A percentile compares a stretch with the other conserved stretches of the same genome.
These are phyloP conservation scores for Aethionema arabicum DNA, from an alignment of 345 rosid species.

Conservation along the genomic window DNA sequence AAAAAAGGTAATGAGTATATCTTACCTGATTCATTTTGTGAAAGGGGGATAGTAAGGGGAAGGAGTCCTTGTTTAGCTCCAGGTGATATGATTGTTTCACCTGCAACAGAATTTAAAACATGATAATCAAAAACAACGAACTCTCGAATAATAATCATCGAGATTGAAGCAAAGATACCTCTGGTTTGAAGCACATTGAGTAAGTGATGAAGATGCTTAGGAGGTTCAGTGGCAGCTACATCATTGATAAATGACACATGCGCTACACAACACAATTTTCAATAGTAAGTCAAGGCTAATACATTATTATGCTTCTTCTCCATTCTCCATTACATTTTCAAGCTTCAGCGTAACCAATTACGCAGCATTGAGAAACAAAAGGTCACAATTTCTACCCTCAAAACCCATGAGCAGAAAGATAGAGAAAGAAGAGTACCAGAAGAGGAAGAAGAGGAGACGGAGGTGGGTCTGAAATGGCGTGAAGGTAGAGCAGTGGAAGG, in stretches of 20 bases:
- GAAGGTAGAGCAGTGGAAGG: slow-evolving; percentile 42
- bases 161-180: slow-evolving; percentile 39
- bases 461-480: slow-evolving; percentile 41
- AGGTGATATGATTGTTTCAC: slow-evolving; percentile 71
- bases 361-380: not conserved
- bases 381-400: slow-evolving; percentile 1
- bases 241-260: slow-evolving; percentile 73
- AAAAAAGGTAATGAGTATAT: slow-evolving; percentile 13
- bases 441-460: slow-evolving; percentile 49
- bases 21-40: slow-evolving; percentile 62
- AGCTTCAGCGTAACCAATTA: too few species aligned
- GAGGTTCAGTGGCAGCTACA: slow-evolving; percentile 69
- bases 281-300: slow-evolving; percentile 3
- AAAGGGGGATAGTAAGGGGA: slow-evolving; percentile 75
- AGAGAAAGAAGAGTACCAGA: slow-evolving; percentile 42
- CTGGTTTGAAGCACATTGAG: slow-evolving; percentile 72
- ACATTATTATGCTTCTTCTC: slow-evolving; percentile 11
- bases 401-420: not conserved
- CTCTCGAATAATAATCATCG: not conserved
- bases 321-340: slow-evolving; percentile 3
- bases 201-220: slow-evolving; percentile 61
- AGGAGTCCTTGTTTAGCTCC: slow-evolving; percentile 69
- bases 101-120: slow-evolving; percentile 38
- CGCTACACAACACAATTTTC: slow-evolving; percentile 40
- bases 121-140: not conserved